Evolutionary conservation across 2,329 filamentous ascomycete species (phyloP), one percentile per base, ranked within the genome.

Genomic region (Aspergillus calidoustus): DNA sequence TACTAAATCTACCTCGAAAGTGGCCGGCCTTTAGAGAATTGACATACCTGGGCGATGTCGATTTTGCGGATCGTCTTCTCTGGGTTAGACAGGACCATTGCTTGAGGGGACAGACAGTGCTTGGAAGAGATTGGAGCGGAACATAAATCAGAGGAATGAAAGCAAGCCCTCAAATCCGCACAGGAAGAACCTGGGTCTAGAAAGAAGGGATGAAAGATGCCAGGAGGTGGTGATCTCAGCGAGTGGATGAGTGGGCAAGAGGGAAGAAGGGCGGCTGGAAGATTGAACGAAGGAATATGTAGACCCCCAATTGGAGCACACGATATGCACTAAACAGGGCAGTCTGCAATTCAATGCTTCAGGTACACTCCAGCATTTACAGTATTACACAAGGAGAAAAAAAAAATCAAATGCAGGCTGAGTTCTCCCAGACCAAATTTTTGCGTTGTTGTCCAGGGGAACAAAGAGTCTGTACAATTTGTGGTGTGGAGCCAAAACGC

Each of bases 21-120:
- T 11, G 3, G 34, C 34, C 34, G 3, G 34, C 34, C 34, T 30
- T 57, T 49, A 44, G 38, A 47, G 23, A 19, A 23, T 49, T 31
- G 47, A 64, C 75, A 67, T 70, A 79, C 77, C 71, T 79, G 76
- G 38, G 76, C 74, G 62, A 79, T 74, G 66, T 79, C 76, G 53
- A 78, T 76, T 69, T 78, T 78, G 58, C 74, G 76, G 65, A 77
- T 74, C 7, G 76, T 73, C 66, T 75, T 76, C 66, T 77, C 74
- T 47, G 73, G 72, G 55, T 72, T 75, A 54, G 69, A 68, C 54
- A 72, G 65, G 60, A 71, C 65, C 76, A 78, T 78, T 69, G 63
- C 62, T 64, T 66, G 63, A 60, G 43, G 44, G 54, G 46, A n/a
- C 61, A 59, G 54, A 69, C 38, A 49, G 52, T 17, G 54, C 61